These are phyloP conservation scores for Hemisphaericaspora nanyangensis DNA, from an alignment of 805 yeast species.

Conservation along the genomic window DNA sequence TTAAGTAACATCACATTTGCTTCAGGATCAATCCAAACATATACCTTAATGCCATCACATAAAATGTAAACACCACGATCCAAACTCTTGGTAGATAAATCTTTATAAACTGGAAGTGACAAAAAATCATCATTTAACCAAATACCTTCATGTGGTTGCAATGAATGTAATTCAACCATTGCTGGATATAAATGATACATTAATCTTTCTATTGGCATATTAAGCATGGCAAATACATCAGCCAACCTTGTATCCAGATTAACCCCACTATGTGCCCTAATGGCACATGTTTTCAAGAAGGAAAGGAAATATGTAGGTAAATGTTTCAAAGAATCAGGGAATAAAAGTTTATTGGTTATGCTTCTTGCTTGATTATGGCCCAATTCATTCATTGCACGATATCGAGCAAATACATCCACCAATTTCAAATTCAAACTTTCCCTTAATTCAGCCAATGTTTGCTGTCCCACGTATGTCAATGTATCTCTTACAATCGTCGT, in stretches of 20 bases:
- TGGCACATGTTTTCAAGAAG: slow-evolving; percentile 63
- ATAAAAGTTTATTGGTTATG: slow-evolving; percentile 56
- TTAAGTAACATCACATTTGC: slow-evolving; percentile 63
- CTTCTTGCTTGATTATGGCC: slow-evolving; percentile 33
- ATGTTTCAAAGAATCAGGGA: slow-evolving; percentile 78
- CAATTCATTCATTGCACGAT: slow-evolving; percentile 46
- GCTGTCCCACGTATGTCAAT: slow-evolving; percentile 37
- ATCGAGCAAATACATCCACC: slow-evolving; percentile 45
- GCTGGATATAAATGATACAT: slow-evolving; percentile 75
- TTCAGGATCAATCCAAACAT: slow-evolving; percentile 65
- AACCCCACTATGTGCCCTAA: slow-evolving; percentile 46
- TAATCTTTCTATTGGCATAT: slow-evolving; percentile 53
- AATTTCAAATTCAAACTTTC: slow-evolving; percentile 37
- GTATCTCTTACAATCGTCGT: slow-evolving; percentile 39
- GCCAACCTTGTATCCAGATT: slow-evolving; percentile 64
- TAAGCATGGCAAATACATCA: slow-evolving; percentile 47
- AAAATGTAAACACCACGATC: slow-evolving; percentile 75
- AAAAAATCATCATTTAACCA: slow-evolving; percentile 31
- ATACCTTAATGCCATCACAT: slow-evolving; percentile 61
- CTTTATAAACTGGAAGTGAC: slow-evolving; percentile 47
- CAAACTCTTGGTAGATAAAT: slow-evolving; percentile 40
- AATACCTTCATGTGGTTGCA: slow-evolving; percentile 52
- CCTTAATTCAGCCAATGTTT: slow-evolving; percentile 34
- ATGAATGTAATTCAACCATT: slow-evolving; percentile 65
- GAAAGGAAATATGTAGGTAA: slow-evolving; percentile 66